Conservation (phyloP, 225 moss, liverwort and hornwort genomes). For the Bryoerythrophyllum caledonicum region DNA sequence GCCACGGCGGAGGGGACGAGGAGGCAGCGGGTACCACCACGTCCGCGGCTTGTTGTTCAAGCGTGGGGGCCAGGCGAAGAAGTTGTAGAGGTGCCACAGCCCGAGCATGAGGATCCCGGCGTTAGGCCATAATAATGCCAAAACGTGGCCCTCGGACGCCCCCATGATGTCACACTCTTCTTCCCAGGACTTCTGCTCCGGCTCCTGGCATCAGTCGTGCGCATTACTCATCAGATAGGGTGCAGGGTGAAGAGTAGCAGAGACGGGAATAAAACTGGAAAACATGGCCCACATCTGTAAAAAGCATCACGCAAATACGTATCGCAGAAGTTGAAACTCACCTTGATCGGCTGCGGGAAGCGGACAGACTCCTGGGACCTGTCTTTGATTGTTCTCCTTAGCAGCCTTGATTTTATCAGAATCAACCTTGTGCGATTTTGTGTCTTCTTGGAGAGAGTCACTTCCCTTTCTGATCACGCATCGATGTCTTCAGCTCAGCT, state of each 20-base stretch:
- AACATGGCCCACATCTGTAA: not conserved
- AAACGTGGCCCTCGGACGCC: slow-evolving; percentile 74
- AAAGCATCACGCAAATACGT: not conserved
- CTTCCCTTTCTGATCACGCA: slow-evolving; percentile 37
- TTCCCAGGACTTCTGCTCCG: slow-evolving; percentile 38
- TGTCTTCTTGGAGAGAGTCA: slow-evolving; percentile 22
- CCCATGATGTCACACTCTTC: slow-evolving; percentile 52
- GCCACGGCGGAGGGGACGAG: slow-evolving; percentile 32
- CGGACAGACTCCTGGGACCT: slow-evolving; percentile 36
- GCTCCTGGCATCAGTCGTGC: slow-evolving; percentile 40
- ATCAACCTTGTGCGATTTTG: slow-evolving; percentile 19
- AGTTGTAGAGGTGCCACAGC: slow-evolving; percentile 79
- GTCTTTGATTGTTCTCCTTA: slow-evolving; percentile 26
- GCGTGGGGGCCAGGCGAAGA: slow-evolving; percentile 41
- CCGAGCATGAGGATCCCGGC: slow-evolving; percentile 67
- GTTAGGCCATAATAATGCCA: no score
- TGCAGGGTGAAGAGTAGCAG: not conserved
- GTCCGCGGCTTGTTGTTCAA: slow-evolving; percentile 62
- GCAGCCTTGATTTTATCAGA: slow-evolving; percentile 22
- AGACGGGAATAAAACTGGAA: not conserved
- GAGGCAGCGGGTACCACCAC: slow-evolving; percentile 49
- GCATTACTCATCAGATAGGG: slow-evolving; percentile 1
- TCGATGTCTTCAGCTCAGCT: slow-evolving; percentile 36
- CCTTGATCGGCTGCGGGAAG: slow-evolving; percentile 38
- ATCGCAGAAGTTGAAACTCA: no score